These are phyloP conservation scores for Fusarium nodosum DNA, from an alignment of 2,329 filamentous ascomycete genomes.

Conservation along the genomic window DNA sequence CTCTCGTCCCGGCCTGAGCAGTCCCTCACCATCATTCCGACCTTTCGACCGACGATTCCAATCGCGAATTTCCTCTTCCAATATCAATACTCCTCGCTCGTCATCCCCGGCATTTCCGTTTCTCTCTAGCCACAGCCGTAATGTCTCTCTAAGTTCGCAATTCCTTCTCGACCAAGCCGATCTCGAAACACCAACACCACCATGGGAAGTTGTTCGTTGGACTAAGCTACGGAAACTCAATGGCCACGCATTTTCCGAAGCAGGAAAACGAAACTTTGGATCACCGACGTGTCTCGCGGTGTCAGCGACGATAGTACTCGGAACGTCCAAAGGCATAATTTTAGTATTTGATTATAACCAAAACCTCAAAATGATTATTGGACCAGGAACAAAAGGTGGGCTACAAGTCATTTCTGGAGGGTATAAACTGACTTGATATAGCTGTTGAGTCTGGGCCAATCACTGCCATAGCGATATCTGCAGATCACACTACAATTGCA, in stretches of 20 bases:
- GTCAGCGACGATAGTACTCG: conserved; percentile 88
- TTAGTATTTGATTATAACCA: conserved; percentile 98
- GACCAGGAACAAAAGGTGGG: conserved; percentile 88
- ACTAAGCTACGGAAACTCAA: conserved; percentile 92
- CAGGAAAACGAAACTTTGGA: conserved; percentile 92
- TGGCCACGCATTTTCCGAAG: conserved; percentile 90
- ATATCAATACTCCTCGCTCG: conserved; percentile 72
- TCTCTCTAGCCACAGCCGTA: conserved; percentile 80
- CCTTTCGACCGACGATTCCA: conserved; percentile 97
- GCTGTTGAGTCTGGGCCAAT: conserved; percentile 92
- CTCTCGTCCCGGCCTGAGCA: conserved; percentile 74
- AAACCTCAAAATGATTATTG: conserved; percentile 92
- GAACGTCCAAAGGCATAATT: conserved; percentile 94
- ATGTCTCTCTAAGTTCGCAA: conserved; percentile 82
- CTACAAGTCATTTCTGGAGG: neutral
- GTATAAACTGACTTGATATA: conserved; percentile 57
- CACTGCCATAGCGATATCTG: conserved; percentile 89
- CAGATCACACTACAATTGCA: conserved; percentile 92
- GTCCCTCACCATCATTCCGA: conserved; percentile 85
- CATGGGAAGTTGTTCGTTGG: conserved; percentile 98
- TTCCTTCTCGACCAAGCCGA: conserved; percentile 73
- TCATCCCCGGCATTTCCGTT: conserved; percentile 85
- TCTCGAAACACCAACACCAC: conserved; percentile 78
- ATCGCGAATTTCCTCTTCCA: conserved; percentile 77
- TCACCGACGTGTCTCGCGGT: conserved; percentile 90